Conservation (phyloP, 495 filamentous ascomycete genomes). For the Trichoderma orchidacearum region DNA sequence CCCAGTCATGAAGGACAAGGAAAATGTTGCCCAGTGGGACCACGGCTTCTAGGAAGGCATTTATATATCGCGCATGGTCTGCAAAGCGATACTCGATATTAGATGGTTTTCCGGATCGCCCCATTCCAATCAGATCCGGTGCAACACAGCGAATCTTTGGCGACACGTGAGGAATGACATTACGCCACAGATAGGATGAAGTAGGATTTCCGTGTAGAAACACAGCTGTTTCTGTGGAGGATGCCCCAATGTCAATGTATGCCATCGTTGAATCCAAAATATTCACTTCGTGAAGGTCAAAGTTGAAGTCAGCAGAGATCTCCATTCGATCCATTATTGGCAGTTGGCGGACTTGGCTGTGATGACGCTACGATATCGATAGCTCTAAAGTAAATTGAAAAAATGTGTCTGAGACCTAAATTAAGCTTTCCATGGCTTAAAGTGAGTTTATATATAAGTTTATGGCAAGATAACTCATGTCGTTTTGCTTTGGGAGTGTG, state of each 20-base stretch:
- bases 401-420: no score
- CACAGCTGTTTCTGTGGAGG: not conserved
- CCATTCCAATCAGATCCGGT: not conserved
- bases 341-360: no score
- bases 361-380: no score
- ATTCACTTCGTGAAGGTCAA: not conserved
- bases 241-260: not conserved
- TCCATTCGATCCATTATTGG: no score
- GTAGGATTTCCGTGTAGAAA: not conserved
- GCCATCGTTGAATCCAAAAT: not conserved
- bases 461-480: no score
- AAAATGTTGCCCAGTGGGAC: not conserved
- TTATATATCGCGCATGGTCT: not conserved
- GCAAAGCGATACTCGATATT: not conserved
- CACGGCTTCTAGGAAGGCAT: not conserved
- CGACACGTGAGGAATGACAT: not conserved
- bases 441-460: no score
- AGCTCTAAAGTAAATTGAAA: not conserved
- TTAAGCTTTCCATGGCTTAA: no score
- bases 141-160: not conserved
- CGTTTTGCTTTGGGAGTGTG: no score
- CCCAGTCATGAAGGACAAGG: not conserved
- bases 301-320: not conserved
- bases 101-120: not conserved
- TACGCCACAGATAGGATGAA: not conserved